Evolutionary conservation across 1,139 yeast genomes (phyloP), one percentile per base, ranked within the genome.

Genomic region (Suhomyces taliae): DNA sequence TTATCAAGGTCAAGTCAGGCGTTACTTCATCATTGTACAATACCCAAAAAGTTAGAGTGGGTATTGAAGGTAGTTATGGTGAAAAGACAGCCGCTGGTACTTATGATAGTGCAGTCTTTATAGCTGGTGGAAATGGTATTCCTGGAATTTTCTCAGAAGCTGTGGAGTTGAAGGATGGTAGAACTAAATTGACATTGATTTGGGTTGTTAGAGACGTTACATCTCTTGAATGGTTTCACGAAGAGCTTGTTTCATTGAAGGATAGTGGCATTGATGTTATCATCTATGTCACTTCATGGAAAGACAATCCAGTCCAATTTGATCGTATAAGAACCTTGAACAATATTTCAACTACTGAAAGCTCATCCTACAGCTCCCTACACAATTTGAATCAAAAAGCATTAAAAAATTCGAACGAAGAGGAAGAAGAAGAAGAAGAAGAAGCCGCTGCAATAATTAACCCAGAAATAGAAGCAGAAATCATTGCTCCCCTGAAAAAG

Each of bases 1-100:
- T 70, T 51, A 61, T 77, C 40, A 76, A 75, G 54, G 75, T 74
- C 9, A 79, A 78, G 53, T 64, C 65, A 6, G 83, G 83, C 7
- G 60, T 74, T 24, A 75, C 82, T 0, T 60, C 62, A 38, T 58
- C 64, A 8, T 54, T 78, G 10, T 63, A 64, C 45, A 59, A 64
- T 15, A 56, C 61, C 39, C 48, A 61, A 24, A 49, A 41, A 10
- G 49, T 62, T 31, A 44, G 63, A 14, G 65, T 62, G 14, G 57
- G 59, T 8, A 55, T 61, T 6, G 67, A 62, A 35, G 67, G 67
- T 0, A 59, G 65, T 1, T 62, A 62, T 36, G 67, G 67, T 1
- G 61, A 57, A 19, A 37, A 53, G 2, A 53, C 62, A 1, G 53
- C 60, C 1, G 62, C 64, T 6, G 37, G 43, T 26, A 49, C 48